Evolutionary conservation across 73 alveolate species (phyloP).

Genomic region (Symbiodinium pilosum): DNA sequence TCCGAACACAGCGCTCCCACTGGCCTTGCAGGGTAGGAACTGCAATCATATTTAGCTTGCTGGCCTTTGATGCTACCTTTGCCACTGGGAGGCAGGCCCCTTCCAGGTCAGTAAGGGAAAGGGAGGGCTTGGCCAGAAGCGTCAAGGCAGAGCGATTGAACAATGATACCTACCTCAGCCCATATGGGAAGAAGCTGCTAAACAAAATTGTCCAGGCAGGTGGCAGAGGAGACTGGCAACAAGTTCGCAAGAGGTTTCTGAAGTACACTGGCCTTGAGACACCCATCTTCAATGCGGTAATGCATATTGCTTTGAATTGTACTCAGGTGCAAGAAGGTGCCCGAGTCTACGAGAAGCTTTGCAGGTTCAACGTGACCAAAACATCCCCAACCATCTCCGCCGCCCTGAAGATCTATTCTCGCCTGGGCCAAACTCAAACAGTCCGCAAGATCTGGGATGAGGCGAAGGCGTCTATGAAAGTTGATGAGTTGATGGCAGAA

Average conservation of each 20-base stretch:
- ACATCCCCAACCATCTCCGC: too few relatives aligned
- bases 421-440: background rate
- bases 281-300: background rate
- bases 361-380: background rate
- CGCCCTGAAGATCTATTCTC: background rate
- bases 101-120: background rate
- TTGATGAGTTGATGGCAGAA: conserved; percentile 4
- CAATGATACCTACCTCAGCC: background rate
- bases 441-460: conserved; percentile 2
- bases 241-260: background rate
- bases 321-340: background rate
- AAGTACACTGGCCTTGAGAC: background rate
- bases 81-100: background rate
- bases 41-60: too few relatives aligned
- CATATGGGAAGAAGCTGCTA: background rate
- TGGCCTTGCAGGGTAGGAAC: too few relatives aligned
- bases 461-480: background rate
- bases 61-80: too few relatives aligned
- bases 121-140: background rate
- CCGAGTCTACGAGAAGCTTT: background rate
- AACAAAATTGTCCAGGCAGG: background rate
- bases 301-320: conserved; percentile 28
- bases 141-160: background rate
- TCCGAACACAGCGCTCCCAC: too few relatives aligned
- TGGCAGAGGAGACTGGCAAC: conserved; percentile 23